phyloP scores from a whole-genome alignment of 2,329 filamentous ascomycete species.

The Didymella lethalis region DNA sequence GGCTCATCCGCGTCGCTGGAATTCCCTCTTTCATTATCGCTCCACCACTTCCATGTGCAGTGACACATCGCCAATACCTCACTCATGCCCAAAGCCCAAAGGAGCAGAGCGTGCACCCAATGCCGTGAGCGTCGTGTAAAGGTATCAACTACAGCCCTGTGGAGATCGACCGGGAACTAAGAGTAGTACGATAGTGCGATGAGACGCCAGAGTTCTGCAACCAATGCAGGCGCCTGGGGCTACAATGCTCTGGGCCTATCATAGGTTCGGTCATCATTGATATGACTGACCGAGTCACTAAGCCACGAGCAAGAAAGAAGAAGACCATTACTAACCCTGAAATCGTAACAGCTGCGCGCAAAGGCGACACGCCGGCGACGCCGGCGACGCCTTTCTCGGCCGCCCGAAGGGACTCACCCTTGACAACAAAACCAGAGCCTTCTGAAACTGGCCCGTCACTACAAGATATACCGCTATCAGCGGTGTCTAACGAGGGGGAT shows the following conservation, averaged over 20 bases:
- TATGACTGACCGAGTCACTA: conserved; percentile 44
- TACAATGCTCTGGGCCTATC: conserved; percentile 42
- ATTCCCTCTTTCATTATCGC: conserved; percentile 27
- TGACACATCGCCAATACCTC: conserved; percentile 16
- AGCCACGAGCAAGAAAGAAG: conserved; percentile 39
- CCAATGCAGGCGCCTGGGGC: conserved; percentile 40
- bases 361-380: conserved; percentile 2
- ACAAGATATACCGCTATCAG: conserved; percentile 3
- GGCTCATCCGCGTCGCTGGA: conserved; percentile 22
- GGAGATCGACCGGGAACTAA: conserved; percentile 23
- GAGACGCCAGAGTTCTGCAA: conserved; percentile 42
- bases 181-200: conserved; percentile 38
- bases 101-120: conserved; percentile 46
- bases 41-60: conserved; percentile 18
- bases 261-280: conserved; percentile 48
- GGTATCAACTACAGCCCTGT: conserved; percentile 27
- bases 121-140: conserved; percentile 48
- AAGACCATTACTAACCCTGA: conserved; percentile 19
- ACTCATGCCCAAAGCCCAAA: conserved; percentile 39
- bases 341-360: conserved; percentile 4
- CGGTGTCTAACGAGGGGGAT: not conserved
- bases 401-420: conserved; percentile 10
- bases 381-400: not conserved
- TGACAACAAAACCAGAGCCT: conserved; percentile 5
- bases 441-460: conserved; percentile 11